Conservation (phyloP, 768 basidiomycete species). For the Naganishia randhawae region DNA sequence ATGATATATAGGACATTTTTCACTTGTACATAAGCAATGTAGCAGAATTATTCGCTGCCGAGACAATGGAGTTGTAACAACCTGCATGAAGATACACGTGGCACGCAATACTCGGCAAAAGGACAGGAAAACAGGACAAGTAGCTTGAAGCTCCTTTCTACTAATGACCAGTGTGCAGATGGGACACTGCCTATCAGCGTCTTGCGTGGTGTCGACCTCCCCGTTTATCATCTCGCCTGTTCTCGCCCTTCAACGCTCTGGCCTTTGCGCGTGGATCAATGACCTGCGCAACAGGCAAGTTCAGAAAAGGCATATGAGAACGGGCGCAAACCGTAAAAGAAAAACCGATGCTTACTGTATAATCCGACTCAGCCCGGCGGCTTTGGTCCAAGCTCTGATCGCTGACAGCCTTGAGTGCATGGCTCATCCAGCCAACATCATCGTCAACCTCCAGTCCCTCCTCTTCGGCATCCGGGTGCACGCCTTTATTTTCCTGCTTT, state of each 20-base stretch:
- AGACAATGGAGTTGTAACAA: not conserved
- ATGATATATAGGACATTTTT: not conserved
- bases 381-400: slow-evolving; percentile 44
- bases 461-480: slow-evolving; percentile 27
- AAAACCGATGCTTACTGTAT: slow-evolving; percentile 42
- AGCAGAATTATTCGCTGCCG: not conserved
- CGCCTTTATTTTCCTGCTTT: slow-evolving; percentile 26
- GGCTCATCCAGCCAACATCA: slow-evolving; percentile 49
- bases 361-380: slow-evolving; percentile 48
- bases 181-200: not conserved
- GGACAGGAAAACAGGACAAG: not conserved
- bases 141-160: not conserved
- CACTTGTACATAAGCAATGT: not conserved
- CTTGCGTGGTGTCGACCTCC: not conserved
- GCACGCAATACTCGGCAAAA: not conserved
- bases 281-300: slow-evolving; percentile 35
- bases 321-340: not conserved
- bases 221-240: slow-evolving; percentile 9
- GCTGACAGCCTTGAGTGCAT: slow-evolving; percentile 43
- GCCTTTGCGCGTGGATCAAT: slow-evolving; percentile 50
- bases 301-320: not conserved
- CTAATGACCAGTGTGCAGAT: not conserved
- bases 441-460: slow-evolving; percentile 47
- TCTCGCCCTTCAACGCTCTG: slow-evolving; percentile 36
- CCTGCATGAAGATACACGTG: not conserved